Evolutionary conservation across 2,329 filamentous ascomycete species (phyloP).

Genomic region (Colletotrichum tropicale): DNA sequence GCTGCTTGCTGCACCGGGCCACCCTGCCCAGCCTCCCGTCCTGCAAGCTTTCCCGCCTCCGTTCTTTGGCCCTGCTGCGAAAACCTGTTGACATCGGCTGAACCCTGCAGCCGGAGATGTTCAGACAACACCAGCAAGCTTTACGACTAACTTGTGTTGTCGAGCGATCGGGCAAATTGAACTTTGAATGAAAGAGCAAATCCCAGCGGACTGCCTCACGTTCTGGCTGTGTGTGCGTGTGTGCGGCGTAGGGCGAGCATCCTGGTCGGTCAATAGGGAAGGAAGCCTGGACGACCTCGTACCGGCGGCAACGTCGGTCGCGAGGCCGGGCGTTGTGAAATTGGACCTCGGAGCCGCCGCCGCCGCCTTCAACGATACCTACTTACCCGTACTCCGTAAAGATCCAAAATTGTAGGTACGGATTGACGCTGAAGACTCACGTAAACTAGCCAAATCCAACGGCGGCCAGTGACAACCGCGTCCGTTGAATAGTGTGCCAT

Average conservation of each 20-base stretch:
- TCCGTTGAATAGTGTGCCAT: not conserved
- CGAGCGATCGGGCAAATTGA: not conserved
- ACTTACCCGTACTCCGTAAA: not conserved
- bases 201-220: not conserved
- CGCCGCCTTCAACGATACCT: not conserved
- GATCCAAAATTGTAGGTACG: not conserved
- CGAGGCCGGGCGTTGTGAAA: not conserved
- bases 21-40: constrained; percentile 6
- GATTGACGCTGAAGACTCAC: not conserved
- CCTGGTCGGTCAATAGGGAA: not conserved
- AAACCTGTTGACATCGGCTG: not conserved
- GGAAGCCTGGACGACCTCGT: not conserved
- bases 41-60: not conserved
- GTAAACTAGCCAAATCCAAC: not conserved
- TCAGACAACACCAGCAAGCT: not conserved
- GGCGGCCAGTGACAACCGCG: not conserved
- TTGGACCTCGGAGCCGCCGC: constrained; percentile 6
- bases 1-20: not conserved
- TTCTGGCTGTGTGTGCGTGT: not conserved
- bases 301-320: constrained; percentile 8
- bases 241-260: not conserved
- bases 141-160: not conserved
- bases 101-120: not conserved
- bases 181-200: not conserved
- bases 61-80: not conserved